Evolutionary conservation across 805 yeast genomes (phyloP).

Genomic region (Candida sithepensis): DNA sequence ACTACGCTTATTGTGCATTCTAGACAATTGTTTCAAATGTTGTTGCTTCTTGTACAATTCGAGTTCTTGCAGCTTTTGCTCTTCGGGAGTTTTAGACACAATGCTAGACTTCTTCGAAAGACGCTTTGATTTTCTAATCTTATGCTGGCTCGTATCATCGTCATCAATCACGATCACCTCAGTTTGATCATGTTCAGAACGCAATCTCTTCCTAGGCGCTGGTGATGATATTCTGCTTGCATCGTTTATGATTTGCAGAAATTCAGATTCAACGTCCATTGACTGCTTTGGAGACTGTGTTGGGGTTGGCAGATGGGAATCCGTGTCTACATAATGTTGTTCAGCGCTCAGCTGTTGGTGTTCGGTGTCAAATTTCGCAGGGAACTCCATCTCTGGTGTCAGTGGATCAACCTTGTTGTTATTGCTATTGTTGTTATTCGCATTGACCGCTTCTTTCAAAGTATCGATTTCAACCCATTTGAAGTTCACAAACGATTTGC

Average conservation of each 20-base stretch:
- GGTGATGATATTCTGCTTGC: constrained; percentile 10
- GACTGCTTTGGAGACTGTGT: constrained; percentile 24
- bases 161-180: neutral
- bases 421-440: too few species aligned
- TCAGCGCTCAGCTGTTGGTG: neutral
- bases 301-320: constrained; percentile 27
- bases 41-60: neutral
- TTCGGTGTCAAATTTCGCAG: neutral
- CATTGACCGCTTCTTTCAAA: constrained; percentile 14
- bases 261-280: constrained; percentile 25
- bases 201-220: neutral
- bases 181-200: neutral
- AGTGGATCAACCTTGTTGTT: neutral
- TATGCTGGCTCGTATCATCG: neutral
- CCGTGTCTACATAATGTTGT: neutral
- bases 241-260: constrained; percentile 19
- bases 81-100: neutral
- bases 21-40: neutral
- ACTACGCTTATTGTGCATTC: constrained; percentile 9
- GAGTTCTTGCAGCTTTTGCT: constrained; percentile 2
- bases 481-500: constrained; percentile 46
- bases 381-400: neutral
- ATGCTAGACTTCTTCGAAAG: neutral
- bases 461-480: constrained; percentile 41
- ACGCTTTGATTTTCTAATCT: neutral